Percentiles rank a stretch among this genome's conserved stretches.
These are phyloP conservation scores for slime mould (Dictyostelium discoideum) DNA, from an alignment of 78 protist species.

Conservation along the genomic window dicty_2.7 NC_007091.3:5022501-5023000, in stretches of 20 bases:
- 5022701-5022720: constrained; percentile 28
- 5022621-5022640: background rate
- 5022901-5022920: constrained; percentile 10
- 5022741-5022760: background rate
- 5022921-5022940: background rate
- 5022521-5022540: background rate
- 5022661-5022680: background rate
- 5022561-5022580: background rate
- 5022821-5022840: background rate
- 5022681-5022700: constrained; percentile 19
- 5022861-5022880: background rate
- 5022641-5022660: background rate
- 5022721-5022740: background rate
- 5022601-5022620: background rate
- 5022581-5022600: background rate
- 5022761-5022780: constrained; percentile 40
- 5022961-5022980: background rate
- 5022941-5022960: background rate
- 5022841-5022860: background rate
- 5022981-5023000: background rate
- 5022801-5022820: background rate
- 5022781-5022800: background rate
- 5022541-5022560: background rate
- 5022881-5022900: background rate
- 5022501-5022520: constrained; percentile 16